phyloP scores from a whole-genome alignment of 176 grass and related monocot species.

The Avena insularis region DNA sequence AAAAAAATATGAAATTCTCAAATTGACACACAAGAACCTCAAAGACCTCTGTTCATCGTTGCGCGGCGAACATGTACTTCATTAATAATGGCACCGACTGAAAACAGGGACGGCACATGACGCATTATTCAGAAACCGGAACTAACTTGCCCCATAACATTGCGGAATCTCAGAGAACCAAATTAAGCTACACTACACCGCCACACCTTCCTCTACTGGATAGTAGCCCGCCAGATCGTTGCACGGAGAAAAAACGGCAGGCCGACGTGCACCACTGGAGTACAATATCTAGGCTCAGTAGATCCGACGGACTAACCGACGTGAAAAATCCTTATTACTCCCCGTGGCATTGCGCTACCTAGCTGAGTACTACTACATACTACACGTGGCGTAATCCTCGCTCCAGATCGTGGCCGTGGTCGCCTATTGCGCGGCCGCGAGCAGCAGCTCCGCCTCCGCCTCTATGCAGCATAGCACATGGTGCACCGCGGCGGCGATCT shows the following conservation, averaged over 20 bases:
- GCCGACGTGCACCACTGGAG: neutral
- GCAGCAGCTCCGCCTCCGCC: slow-evolving; percentile 40
- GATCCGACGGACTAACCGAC: neutral
- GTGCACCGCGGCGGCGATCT: slow-evolving; percentile 87
- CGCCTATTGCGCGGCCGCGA: neutral
- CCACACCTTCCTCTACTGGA: neutral
- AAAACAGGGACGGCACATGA: too few relatives aligned
- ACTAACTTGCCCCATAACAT: neutral
- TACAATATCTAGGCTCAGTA: neutral
- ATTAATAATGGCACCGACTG: too few relatives aligned
- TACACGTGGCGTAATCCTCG: neutral
- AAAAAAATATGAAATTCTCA: too few relatives aligned
- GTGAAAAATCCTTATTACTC: neutral
- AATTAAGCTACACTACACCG: neutral
- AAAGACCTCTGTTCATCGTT: too few relatives aligned
- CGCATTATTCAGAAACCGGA: neutral
- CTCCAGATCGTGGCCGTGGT: neutral
- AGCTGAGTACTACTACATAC: neutral
- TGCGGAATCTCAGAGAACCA: neutral
- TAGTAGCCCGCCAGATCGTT: neutral
- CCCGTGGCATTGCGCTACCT: neutral
- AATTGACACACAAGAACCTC: too few relatives aligned
- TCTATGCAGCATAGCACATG: slow-evolving; percentile 65
- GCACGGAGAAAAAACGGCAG: neutral
- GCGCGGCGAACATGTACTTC: too few relatives aligned